Conservation (phyloP, 257 asterid species). For the Ilex asprella region DNA sequence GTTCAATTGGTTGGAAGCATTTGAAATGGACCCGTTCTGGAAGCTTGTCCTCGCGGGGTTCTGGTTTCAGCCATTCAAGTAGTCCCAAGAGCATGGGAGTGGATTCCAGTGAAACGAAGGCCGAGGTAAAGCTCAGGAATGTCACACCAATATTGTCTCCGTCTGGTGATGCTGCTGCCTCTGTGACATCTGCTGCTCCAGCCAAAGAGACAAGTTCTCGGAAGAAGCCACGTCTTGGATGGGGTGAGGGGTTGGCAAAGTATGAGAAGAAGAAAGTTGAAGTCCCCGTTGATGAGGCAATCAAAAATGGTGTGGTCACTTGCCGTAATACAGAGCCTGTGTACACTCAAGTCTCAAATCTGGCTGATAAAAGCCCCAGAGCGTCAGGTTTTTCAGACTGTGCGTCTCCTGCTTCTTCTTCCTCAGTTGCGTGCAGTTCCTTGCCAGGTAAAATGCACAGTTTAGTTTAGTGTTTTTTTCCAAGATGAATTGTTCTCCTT, state of each 20-base stretch:
- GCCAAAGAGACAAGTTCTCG: slow-evolving; percentile 61
- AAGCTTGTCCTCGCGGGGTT: slow-evolving; percentile 47
- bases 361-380: slow-evolving; percentile 56
- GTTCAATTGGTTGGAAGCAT: slow-evolving; percentile 54
- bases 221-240: slow-evolving; percentile 94
- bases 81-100: slow-evolving; percentile 45
- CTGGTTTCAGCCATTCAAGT: slow-evolving; percentile 45
- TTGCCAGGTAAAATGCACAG: slow-evolving; percentile 61
- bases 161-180: slow-evolving; percentile 26
- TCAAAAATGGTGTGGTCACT: slow-evolving; percentile 24
- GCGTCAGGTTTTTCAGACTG: slow-evolving; percentile 42
- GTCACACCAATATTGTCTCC: slow-evolving; percentile 26
- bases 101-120: slow-evolving; percentile 32
- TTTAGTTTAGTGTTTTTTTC: neutral
- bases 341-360: slow-evolving; percentile 31
- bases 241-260: slow-evolving; percentile 99
- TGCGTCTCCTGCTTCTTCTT: slow-evolving; percentile 68
- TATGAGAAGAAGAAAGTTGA: slow-evolving; percentile 90
- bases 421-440: slow-evolving; percentile 81
- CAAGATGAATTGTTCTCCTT: neutral
- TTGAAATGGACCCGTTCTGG: slow-evolving; percentile 54
- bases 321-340: slow-evolving; percentile 35
- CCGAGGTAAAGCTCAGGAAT: slow-evolving; percentile 31
- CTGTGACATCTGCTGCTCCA: slow-evolving; percentile 30
- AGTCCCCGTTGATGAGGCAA: slow-evolving; percentile 50